A percentile compares a stretch with the other conserved stretches of the same genome.
Evolutionary conservation across 306 rosid genomes (phyloP).

Genomic region (Phaseolus lunatus): DNA sequence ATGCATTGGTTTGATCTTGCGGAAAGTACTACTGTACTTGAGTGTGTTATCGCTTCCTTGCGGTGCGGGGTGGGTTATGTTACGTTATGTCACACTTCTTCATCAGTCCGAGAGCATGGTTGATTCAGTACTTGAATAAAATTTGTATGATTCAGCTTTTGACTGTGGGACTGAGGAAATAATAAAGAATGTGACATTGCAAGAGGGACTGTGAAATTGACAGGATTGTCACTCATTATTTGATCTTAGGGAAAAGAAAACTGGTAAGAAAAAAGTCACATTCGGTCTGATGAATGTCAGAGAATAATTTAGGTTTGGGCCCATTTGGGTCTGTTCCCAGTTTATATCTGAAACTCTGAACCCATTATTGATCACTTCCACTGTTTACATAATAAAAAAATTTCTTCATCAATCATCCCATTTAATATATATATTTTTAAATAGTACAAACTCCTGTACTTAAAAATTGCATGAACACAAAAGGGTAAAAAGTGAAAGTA

Average conservation of each 20-base stretch:
- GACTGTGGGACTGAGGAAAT: slow-evolving; percentile 23
- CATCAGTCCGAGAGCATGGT: not conserved
- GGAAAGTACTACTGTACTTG: slow-evolving; percentile 27
- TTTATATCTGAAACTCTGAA: not conserved
- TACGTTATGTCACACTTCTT: not conserved
- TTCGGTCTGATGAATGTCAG: slow-evolving; percentile 41
- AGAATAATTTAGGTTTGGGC: slow-evolving; percentile 53
- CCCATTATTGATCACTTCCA: slow-evolving; percentile 20
- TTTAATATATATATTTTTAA: too few species aligned
- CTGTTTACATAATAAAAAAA: not conserved
- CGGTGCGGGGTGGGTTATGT: not conserved
- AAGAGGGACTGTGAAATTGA: slow-evolving; percentile 41
- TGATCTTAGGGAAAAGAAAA: slow-evolving; percentile 37
- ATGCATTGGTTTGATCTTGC: slow-evolving; percentile 11
- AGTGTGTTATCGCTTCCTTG: not conserved
- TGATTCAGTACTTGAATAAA: slow-evolving; percentile 27
- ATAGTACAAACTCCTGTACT: too few species aligned
- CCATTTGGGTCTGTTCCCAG: slow-evolving; percentile 49
- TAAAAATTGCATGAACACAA: too few species aligned
- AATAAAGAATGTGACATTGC: slow-evolving; percentile 46
- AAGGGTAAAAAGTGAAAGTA: not conserved
- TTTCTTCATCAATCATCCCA: not conserved
- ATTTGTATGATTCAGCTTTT: slow-evolving; percentile 42
- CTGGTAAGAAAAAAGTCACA: slow-evolving; percentile 28
- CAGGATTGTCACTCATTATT: slow-evolving; percentile 45